Base-by-base conservation (phyloP, 495 filamentous ascomycete genomes). In the Thermochaetoides thermophila region DNA sequence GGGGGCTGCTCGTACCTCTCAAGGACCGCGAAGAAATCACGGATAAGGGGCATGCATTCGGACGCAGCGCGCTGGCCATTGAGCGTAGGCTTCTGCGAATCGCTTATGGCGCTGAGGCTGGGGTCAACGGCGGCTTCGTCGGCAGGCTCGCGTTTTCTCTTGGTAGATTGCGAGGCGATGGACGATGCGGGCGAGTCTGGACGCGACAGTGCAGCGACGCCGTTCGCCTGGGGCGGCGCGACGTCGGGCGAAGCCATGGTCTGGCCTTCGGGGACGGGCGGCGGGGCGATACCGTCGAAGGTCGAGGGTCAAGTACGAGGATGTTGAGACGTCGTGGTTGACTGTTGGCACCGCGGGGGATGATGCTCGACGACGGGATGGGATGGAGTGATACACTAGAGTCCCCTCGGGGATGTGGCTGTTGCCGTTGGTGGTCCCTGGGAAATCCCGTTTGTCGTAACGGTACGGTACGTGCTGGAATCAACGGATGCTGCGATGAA, bases 141-240 rank as follows among this genome's bases (percentile, higher is more conserved):
- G 42, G 39, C 56, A 7, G 58, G 39, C 45, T 68, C 68, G 59
- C 66, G 68, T 53, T 72, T 72, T 45, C 68, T 62, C 57, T 72
- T 72, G 49, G 56, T 56, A 28, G 63, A 59, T 34, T 6, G 6
- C 6, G 51, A 50, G 41, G 49, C 52, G 47, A 51, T 37, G 13
- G 52, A 57, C 18, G 47, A 57, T 21, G 50, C 46, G 17, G 61
- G 59, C 42, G 60, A 57, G 35, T 49, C 46, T 32, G 54, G 42
- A 47, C 53, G 51, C 46, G 53, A 50, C 40, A 41, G 34, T 43
- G 47, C 41, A 32, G 57, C 37, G 40, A 56, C 45, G 46, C 61
- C 60, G 51, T 64, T 66, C 21, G 40, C 45, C 29, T 46, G 49
- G 30, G 53, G 37, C 37, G 51, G 42, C 43, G 50, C 45, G 44